Percentiles rank a stretch among this genome's conserved stretches.
These are phyloP conservation scores for Tulasnella sp. DNA, from an alignment of 768 basidiomycete species.

Conservation along the genomic window DNA sequence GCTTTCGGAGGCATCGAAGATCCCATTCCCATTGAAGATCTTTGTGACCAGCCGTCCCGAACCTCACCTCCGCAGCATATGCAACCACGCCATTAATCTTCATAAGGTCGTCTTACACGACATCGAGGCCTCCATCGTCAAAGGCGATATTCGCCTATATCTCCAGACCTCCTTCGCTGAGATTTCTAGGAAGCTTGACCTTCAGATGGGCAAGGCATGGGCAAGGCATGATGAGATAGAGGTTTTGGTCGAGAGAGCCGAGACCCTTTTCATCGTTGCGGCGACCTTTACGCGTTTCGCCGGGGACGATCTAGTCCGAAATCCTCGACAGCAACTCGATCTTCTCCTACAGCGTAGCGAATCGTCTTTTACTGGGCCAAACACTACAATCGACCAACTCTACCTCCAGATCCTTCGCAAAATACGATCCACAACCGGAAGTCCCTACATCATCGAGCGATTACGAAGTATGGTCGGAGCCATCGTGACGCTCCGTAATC, in stretches of 20 bases:
- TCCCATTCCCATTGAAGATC: constrained; percentile 28
- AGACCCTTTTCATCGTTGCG: neutral
- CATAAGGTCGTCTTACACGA: constrained; percentile 6
- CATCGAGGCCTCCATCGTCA: constrained; percentile 4
- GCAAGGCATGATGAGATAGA: neutral
- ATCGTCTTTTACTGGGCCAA: neutral
- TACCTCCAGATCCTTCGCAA: neutral
- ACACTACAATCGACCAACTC: neutral
- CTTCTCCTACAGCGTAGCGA: neutral
- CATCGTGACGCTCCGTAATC: neutral
- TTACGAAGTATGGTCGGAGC: constrained; percentile 5
- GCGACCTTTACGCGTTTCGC: neutral
- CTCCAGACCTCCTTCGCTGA: constrained; percentile 3
- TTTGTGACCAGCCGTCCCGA: constrained; percentile 29
- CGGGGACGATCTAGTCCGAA: neutral
- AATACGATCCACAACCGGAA: neutral
- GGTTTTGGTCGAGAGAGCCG: neutral
- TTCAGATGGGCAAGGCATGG: neutral
- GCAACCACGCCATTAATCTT: neutral
- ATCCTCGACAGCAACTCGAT: neutral
- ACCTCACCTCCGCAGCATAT: constrained; percentile 21
- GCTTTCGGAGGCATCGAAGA: constrained; percentile 7
- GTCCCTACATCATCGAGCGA: neutral
- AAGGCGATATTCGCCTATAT: constrained; percentile 11
- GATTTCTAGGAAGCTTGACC: neutral